Conservation (phyloP, 2,329 filamentous ascomycete genomes). For the Macrophomina tecta region DNA sequence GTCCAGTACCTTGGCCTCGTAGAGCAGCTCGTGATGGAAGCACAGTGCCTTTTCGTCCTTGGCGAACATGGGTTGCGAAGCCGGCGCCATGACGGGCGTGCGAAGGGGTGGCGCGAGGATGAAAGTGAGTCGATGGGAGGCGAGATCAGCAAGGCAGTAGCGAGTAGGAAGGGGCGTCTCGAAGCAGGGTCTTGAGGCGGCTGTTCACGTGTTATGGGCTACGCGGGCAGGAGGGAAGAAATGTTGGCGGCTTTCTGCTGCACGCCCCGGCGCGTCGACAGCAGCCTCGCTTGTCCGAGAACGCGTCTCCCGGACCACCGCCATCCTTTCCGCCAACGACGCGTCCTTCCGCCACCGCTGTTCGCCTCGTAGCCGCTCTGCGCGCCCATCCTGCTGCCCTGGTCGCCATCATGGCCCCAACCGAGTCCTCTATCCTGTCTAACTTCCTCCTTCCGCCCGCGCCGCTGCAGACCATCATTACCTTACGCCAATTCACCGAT, state of each 20-base stretch:
- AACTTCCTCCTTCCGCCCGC: slow-evolving; percentile 81
- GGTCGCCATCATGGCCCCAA: slow-evolving; percentile 65
- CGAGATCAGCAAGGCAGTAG: slow-evolving; percentile 11
- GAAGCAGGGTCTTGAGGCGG: slow-evolving; percentile 12
- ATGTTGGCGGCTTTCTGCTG: slow-evolving; percentile 18
- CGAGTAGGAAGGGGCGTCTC: slow-evolving; percentile 1
- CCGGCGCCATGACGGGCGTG: slow-evolving; percentile 63
- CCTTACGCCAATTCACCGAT: slow-evolving; percentile 75
- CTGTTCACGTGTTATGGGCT: slow-evolving; percentile 25
- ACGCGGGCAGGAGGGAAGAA: slow-evolving; percentile 17
- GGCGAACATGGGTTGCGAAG: slow-evolving; percentile 61
- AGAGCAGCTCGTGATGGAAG: slow-evolving; percentile 96
- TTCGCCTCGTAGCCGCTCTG: not conserved
- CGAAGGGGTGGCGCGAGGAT: slow-evolving; percentile 9
- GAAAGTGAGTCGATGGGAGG: slow-evolving; percentile 1
- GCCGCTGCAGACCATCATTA: slow-evolving; percentile 73
- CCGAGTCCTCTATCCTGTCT: slow-evolving; percentile 75
- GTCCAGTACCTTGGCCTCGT: slow-evolving; percentile 95
- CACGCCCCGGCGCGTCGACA: slow-evolving; percentile 26
- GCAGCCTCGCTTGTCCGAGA: slow-evolving; percentile 23
- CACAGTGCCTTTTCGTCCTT: slow-evolving; percentile 93
- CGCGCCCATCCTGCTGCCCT: not conserved
- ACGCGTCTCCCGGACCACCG: slow-evolving; percentile 27
- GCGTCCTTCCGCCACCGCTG: not conserved
- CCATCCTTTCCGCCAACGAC: slow-evolving; percentile 12